A percentile compares a stretch with the other conserved stretches of the same genome.
Evolutionary conservation across 352 stramenopile species (phyloP).

Genomic region (Phytophthora cryptogea): DNA sequence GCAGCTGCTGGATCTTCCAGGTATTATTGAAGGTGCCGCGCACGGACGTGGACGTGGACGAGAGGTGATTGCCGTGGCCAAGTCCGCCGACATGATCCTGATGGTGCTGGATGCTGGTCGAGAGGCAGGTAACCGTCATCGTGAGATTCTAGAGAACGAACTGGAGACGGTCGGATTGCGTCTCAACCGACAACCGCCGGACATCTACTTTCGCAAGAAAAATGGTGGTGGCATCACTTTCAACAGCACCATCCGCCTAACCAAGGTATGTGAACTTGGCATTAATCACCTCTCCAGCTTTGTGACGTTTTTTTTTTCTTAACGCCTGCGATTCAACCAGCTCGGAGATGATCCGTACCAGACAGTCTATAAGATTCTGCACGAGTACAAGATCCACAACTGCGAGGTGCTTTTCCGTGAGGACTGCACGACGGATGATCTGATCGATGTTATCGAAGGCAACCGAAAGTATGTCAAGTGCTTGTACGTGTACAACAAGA

Average conservation of each 20-base stretch:
- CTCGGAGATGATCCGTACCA: conserved; percentile 88
- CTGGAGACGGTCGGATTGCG: conserved; percentile 98
- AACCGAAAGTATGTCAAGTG: conserved; percentile 99
- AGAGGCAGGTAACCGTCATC: conserved; percentile 96
- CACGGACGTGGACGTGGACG: conserved; percentile 97
- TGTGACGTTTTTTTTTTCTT: background rate
- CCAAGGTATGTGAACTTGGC: conserved; percentile 66
- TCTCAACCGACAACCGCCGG: conserved; percentile 96
- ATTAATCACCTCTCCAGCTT: background rate
- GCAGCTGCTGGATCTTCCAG: conserved; percentile 98
- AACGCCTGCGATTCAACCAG: conserved; percentile 27
- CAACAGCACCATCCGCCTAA: conserved; percentile 95
- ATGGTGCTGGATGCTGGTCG: conserved; percentile 99
- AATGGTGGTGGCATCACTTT: conserved; percentile 95
- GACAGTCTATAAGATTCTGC: conserved; percentile 90
- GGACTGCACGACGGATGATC: conserved; percentile 96
- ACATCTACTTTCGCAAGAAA: conserved; percentile 97
- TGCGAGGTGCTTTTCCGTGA: conserved; percentile 97
- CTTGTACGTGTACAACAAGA: conserved; percentile 99
- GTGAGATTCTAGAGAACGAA: conserved; percentile 98
- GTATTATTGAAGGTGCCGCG: conserved; percentile 99
- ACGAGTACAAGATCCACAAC: conserved; percentile 99
- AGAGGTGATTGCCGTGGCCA: conserved; percentile 99
- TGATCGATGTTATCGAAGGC: conserved; percentile 99
- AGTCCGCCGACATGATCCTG: conserved; percentile 98